phyloP scores from a whole-genome alignment of 2,329 filamentous ascomycete species.

The Diaporthe humulicola region DNA sequence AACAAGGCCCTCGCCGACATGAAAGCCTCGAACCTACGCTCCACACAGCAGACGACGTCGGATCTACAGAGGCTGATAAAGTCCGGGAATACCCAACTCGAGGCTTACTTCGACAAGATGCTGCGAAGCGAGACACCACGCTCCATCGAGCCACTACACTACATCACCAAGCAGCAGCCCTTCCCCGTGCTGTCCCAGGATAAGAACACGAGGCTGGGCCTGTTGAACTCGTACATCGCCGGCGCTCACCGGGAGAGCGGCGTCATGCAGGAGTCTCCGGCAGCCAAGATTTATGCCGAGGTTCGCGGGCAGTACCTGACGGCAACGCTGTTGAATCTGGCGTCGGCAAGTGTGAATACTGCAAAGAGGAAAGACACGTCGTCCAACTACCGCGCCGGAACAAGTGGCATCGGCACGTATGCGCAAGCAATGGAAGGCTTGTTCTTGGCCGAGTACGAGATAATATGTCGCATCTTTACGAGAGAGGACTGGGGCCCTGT shows the following conservation, averaged over 20 bases:
- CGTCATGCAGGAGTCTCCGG: slow-evolving; percentile 72
- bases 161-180: slow-evolving; percentile 87
- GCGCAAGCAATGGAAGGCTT: slow-evolving; percentile 88
- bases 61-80: slow-evolving; percentile 85
- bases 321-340: slow-evolving; percentile 84
- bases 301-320: slow-evolving; percentile 90
- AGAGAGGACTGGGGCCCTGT: slow-evolving; percentile 87
- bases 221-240: slow-evolving; percentile 84
- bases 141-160: slow-evolving; percentile 90
- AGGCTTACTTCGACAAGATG: slow-evolving; percentile 84
- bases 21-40: slow-evolving; percentile 88
- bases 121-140: slow-evolving; percentile 81
- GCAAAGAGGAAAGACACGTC: slow-evolving; percentile 85
- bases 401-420: slow-evolving; percentile 92
- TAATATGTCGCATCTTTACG: slow-evolving; percentile 87
- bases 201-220: slow-evolving; percentile 78
- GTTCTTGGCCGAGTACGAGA: slow-evolving; percentile 90
- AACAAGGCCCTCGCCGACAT: slow-evolving; percentile 88
- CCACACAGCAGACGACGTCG: slow-evolving; percentile 89
- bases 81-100: slow-evolving; percentile 84
- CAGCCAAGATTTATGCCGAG: slow-evolving; percentile 87
- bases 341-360: slow-evolving; percentile 87
- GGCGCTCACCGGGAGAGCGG: slow-evolving; percentile 67
- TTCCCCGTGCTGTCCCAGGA: slow-evolving; percentile 87
- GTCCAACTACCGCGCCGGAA: slow-evolving; percentile 87